Evolutionary conservation across 352 stramenopile genomes (phyloP).

Genomic region (Phytophthora macrochlamydospora): DNA sequence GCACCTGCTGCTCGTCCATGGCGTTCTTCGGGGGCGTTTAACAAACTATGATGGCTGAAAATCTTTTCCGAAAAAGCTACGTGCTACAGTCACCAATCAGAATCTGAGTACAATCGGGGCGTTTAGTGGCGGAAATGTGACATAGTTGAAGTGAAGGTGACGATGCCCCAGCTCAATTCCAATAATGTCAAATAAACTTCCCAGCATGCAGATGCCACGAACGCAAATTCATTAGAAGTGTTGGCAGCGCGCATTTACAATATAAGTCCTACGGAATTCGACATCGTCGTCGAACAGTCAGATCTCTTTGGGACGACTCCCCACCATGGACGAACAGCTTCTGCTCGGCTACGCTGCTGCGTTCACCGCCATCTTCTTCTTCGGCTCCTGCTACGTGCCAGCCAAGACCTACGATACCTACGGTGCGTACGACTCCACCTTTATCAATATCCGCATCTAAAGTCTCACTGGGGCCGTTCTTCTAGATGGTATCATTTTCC

Average conservation of each 20-base stretch:
- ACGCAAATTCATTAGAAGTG: no score
- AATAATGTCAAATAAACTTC: no score
- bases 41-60: neutral
- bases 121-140: neutral
- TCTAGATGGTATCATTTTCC: constrained; percentile 86
- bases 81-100: neutral
- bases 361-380: constrained; percentile 82
- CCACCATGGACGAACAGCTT: constrained; percentile 38
- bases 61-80: neutral
- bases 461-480: neutral
- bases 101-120: neutral
- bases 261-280: neutral
- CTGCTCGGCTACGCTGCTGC: constrained; percentile 63
- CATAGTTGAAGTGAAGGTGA: neutral
- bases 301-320: neutral
- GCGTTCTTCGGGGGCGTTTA: neutral
- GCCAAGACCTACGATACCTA: constrained; percentile 86
- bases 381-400: constrained; percentile 84
- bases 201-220: no score
- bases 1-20: constrained; percentile 43
- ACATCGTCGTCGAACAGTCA: neutral
- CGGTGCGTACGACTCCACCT: constrained; percentile 34
- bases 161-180: no score
- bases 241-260: neutral
- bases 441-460: constrained; percentile 1